phyloP scores from a whole-genome alignment of 257 asterid species.

The Paraleonurus japonicus region DNA sequence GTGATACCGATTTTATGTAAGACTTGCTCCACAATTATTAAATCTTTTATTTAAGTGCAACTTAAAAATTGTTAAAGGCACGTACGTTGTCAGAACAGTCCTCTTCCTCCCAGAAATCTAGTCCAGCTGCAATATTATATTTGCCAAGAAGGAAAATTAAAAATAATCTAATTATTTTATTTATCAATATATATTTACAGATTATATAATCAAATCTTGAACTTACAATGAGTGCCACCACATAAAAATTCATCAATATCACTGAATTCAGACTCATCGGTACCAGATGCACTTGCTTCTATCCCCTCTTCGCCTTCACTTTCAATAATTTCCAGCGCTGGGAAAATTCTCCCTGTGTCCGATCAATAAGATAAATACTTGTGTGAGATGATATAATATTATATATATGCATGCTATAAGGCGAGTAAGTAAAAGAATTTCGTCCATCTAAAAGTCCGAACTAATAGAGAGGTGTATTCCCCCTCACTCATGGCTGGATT shows the following conservation, averaged over 20 bases:
- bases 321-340: conserved; percentile 30
- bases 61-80: background rate
- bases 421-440: too few species aligned
- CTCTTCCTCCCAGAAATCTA: conserved; percentile 39
- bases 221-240: conserved; percentile 33
- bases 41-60: too few species aligned
- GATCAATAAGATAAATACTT: background rate
- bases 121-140: conserved; percentile 30
- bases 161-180: background rate
- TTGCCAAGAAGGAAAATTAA: background rate
- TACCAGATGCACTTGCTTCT: conserved; percentile 10
- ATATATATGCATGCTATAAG: too few species aligned
- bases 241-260: conserved; percentile 39
- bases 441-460: too few species aligned
- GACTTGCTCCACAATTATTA: too few species aligned
- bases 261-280: conserved; percentile 30
- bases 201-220: background rate
- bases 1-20: too few species aligned
- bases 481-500: too few species aligned
- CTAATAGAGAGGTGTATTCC: too few species aligned
- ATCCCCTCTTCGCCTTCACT: conserved; percentile 35
- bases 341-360: conserved; percentile 38
- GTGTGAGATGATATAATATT: background rate
- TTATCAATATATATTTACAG: background rate
- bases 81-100: conserved; percentile 24